phyloP scores from a whole-genome alignment of 768 basidiomycete species.

The Podaxis sp. region DNA sequence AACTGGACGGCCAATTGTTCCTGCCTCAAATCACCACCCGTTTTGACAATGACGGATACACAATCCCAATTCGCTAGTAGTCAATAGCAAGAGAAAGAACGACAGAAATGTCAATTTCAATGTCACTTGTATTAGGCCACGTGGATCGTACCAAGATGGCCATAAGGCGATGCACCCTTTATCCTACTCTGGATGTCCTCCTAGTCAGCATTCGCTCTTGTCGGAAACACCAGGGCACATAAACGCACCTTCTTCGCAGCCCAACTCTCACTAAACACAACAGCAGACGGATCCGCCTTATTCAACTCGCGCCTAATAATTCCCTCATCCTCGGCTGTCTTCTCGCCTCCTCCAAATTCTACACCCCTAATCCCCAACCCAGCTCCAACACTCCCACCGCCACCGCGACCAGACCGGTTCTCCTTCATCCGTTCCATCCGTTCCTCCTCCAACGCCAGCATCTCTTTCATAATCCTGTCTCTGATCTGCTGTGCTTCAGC shows the following conservation, averaged over 20 bases:
- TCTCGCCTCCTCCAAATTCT: slow-evolving; percentile 30
- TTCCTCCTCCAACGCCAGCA: slow-evolving; percentile 95
- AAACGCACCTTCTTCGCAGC: slow-evolving; percentile 76
- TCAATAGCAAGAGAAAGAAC: not conserved
- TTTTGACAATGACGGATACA: slow-evolving; percentile 97
- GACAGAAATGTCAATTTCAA: not conserved
- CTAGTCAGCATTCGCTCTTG: not conserved
- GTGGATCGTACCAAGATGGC: slow-evolving; percentile 72
- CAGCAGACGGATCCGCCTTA: slow-evolving; percentile 93
- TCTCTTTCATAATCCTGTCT: slow-evolving; percentile 97
- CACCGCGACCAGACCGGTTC: slow-evolving; percentile 67
- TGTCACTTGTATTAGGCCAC: slow-evolving; percentile 3
- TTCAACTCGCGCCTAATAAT: slow-evolving; percentile 93
- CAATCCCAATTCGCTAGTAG: slow-evolving; percentile 77
- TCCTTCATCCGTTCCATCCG: slow-evolving; percentile 91
- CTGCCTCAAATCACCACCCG: slow-evolving; percentile 93
- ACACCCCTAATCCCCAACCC: slow-evolving; percentile 12
- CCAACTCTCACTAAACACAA: slow-evolving; percentile 97
- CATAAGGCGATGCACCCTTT: slow-evolving; percentile 91
- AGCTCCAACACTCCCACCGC: slow-evolving; percentile 54
- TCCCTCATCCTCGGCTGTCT: slow-evolving; percentile 85
- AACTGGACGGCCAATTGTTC: slow-evolving; percentile 97
- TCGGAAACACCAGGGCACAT: not conserved
- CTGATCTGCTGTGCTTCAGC: slow-evolving; percentile 89
- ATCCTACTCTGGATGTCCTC: slow-evolving; percentile 66